Evolutionary conservation across 352 stramenopile species (phyloP).

Genomic region (Globisporangium viniferum): DNA sequence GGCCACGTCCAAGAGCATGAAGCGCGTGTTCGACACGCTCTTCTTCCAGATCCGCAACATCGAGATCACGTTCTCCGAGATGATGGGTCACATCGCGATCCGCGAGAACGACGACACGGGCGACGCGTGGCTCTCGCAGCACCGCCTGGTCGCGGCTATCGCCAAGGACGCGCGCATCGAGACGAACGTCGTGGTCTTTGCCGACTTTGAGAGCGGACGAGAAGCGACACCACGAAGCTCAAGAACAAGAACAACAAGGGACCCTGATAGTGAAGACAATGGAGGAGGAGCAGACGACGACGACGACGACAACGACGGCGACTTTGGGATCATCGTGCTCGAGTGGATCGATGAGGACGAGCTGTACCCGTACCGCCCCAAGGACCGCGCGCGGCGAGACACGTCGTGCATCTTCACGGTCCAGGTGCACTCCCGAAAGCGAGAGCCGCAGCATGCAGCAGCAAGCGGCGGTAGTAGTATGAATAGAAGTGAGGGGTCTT

Average conservation of each 20-base stretch:
- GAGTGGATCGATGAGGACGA: conserved; percentile 38
- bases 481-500: no score
- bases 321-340: conserved; percentile 20
- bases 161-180: conserved; percentile 32
- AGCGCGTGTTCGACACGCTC: conserved; percentile 46
- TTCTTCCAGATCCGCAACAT: conserved; percentile 34
- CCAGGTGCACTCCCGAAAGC: neutral
- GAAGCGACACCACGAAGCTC: neutral
- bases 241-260: neutral
- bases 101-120: conserved; percentile 43
- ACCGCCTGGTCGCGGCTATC: conserved; percentile 37
- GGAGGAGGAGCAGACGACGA: neutral
- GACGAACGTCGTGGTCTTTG: conserved; percentile 39
- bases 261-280: neutral
- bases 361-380: conserved; percentile 27
- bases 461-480: neutral
- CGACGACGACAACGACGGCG: neutral
- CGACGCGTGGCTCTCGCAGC: conserved; percentile 29
- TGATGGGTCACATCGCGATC: conserved; percentile 43
- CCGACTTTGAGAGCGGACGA: conserved; percentile 16
- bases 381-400: conserved; percentile 28
- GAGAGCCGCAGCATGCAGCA: neutral
- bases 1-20: conserved; percentile 20
- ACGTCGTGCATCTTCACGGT: conserved; percentile 12
- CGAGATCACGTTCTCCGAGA: conserved; percentile 51